Base-by-base conservation (phyloP, 2,329 filamentous ascomycete genomes). In the Tolypocladium tundrense region DNA sequence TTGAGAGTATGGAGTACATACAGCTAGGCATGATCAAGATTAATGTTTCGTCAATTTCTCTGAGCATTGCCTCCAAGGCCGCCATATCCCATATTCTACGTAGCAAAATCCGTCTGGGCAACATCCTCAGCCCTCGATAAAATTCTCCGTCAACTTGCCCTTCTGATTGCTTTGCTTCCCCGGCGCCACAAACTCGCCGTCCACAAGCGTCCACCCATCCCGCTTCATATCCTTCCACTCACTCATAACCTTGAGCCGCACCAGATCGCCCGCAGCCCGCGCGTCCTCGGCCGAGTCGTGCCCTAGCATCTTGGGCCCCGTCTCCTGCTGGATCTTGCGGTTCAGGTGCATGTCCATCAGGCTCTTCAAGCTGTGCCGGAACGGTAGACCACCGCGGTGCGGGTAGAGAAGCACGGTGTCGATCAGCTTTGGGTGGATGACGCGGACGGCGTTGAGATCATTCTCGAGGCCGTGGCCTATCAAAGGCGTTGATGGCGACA, bases 381-480 rank as follows among this genome's bases (percentile, higher is more conserved):
- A 80, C 0, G 94, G 94, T 1, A 97, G 75, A 1, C 91, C 91
- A 19, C 77, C 77, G 16, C 79, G 84, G 67, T 96, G 91, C 0
- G 92, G 91, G 69, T 84, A 99, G 0, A 97, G 79, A 0, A 97
- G 74, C 0, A 91, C 85, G 0, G 92, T 97, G 70, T 97, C 93
- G 66, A 97, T 82, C 57, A 97, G 79, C 0, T 83, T 88, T 0
- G 88, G 89, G 66, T 97, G 94, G 51, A 96, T 86, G 55, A 97
- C 81, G 41, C 93, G 88, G 45, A 88, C 79, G 2, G 87, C 84
- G 69, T 96, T 97, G 57, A 99, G 81, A 67, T 99, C 94, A 68
- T 99, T 99, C 67, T 99, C 94, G 10, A 97, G 83, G 0, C 91
- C 92, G 70, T 99, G 94, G 0, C 94, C 94, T 53, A 99, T 89